Evolutionary conservation across 2,329 filamentous ascomycete species (phyloP).

Genomic region (Cucurbitaria berberidis): DNA sequence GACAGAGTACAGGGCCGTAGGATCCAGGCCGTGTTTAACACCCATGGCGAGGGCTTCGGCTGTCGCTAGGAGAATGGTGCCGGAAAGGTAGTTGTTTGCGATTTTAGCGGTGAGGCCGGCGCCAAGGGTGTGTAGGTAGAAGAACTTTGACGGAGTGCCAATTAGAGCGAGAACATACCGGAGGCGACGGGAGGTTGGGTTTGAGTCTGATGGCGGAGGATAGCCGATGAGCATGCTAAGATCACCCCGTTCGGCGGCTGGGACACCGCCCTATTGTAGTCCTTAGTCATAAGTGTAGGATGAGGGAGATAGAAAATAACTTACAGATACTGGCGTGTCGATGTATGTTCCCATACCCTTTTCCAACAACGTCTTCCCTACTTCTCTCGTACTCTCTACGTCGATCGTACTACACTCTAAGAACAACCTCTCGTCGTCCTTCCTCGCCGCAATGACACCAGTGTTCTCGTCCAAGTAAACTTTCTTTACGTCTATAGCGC

Average conservation of each 20-base stretch:
- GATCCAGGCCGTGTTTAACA: constrained; percentile 39
- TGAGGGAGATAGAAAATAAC: not conserved
- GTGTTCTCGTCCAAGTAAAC: constrained; percentile 36
- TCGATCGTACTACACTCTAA: constrained; percentile 45
- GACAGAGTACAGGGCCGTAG: constrained; percentile 31
- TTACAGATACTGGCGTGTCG: constrained; percentile 42
- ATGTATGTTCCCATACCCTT: constrained; percentile 30
- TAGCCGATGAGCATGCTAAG: constrained; percentile 39
- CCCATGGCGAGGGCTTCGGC: constrained; percentile 43
- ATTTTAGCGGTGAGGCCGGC: constrained; percentile 43
- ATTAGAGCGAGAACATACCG: constrained; percentile 23
- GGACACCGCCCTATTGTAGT: constrained; percentile 34
- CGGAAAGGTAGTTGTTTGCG: constrained; percentile 42
- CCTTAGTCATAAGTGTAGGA: not conserved
- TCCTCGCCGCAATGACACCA: constrained; percentile 32
- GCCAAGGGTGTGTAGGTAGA: constrained; percentile 37
- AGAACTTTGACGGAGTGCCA: constrained; percentile 35
- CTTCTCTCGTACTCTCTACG: constrained; percentile 31
- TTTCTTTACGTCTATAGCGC: constrained; percentile 32
- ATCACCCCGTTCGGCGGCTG: constrained; percentile 36
- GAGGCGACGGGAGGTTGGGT: constrained; percentile 19
- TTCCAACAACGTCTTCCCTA: constrained; percentile 24
- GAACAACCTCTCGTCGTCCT: constrained; percentile 27
- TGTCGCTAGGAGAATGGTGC: constrained; percentile 40
- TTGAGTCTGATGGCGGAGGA: constrained; percentile 13